phyloP scores from a whole-genome alignment of 805 yeast genomes.

The Grigorovia humatica region DNA sequence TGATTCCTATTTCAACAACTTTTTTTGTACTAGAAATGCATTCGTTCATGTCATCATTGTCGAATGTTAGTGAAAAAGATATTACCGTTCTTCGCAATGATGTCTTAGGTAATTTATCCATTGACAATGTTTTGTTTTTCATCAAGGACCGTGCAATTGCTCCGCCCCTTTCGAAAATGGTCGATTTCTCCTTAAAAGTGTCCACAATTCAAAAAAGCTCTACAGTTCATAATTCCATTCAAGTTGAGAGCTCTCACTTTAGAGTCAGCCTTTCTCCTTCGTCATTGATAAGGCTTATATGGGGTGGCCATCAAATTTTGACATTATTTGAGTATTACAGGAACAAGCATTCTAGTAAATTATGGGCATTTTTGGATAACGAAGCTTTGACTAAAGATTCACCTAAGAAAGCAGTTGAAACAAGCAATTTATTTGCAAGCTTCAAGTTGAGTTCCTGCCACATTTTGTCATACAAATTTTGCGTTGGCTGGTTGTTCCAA shows the following conservation, averaged over 20 bases:
- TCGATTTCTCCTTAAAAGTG: conserved; percentile 39
- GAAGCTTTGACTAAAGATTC: neutral
- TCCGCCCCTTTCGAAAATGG: conserved; percentile 31
- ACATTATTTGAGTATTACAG: conserved; percentile 11
- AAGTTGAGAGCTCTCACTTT: conserved; percentile 48
- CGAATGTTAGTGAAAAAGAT: conserved; percentile 9
- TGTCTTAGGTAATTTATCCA: conserved; percentile 19
- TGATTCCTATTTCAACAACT: conserved; percentile 20
- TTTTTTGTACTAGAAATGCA: conserved; percentile 24
- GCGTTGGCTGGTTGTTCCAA: conserved; percentile 74
- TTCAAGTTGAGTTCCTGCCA: conserved; percentile 41
- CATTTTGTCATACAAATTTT: conserved; percentile 51
- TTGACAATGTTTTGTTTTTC: conserved; percentile 22
- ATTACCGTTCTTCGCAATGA: conserved; percentile 3
- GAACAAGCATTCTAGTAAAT: conserved; percentile 9
- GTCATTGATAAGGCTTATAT: conserved; percentile 33
- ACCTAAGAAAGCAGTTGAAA: neutral
- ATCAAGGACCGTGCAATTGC: conserved; percentile 26
- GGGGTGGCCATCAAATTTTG: conserved; percentile 18
- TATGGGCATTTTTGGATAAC: conserved; percentile 6
- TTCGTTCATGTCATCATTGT: conserved; percentile 10
- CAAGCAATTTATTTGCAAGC: conserved; percentile 7
- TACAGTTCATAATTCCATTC: conserved; percentile 35
- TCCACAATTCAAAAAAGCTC: conserved; percentile 30
- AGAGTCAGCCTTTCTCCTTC: conserved; percentile 49